Base-by-base conservation (phyloP, 2,329 filamentous ascomycete species). In the Grosmannia huntii region DNA sequence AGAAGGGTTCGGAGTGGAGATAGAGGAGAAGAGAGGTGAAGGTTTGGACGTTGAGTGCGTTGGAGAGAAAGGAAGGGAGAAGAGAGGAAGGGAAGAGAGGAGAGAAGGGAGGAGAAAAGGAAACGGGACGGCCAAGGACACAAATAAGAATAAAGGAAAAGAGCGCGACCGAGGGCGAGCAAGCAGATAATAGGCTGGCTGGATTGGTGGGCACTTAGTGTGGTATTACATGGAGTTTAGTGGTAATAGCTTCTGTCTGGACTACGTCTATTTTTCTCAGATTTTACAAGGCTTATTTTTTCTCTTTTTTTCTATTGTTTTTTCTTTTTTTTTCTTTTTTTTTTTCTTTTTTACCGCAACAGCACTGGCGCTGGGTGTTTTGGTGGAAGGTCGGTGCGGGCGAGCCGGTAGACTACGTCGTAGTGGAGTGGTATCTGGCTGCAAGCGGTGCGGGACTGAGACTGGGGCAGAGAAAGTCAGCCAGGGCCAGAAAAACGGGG, bases 111-210 rank as follows among this genome's bases (percentile, higher is more conserved):
- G 53, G 51, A 27, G 33, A 36, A 51, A 33, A 19, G 56, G 41
- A 36, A 53, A 28, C 21, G 53, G 36, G 36, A 51, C 36, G 52
- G n/a, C 31, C 52, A 36, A 25, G 36, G 53, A 54, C 61, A 57
- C 58, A 62, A 60, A 61, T 56, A 60, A 55, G 53, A 61, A 51
- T 23, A 60, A 49, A 57, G 49, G 58, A 62, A 59, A 60, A 57
- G 56, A 53, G 57, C 60, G 58, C 57, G 56, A 55, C 48, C 44
- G 56, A 54, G 54, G 58, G 59, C 57, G 57, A 61, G 56, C 55
- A 57, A 28, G 41, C 38, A 55, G 57, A 51, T 51, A 51, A 61
- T 57, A 54, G 60, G 55, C 48, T 28, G 33, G 44, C 12, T 36
- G 52, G 60, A 55, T 55, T 57, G 60, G 60, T 51, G 50, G 57